phyloP scores from a whole-genome alignment of 2,329 filamentous ascomycete species.

The Talaromyces amestolkiae region DNA sequence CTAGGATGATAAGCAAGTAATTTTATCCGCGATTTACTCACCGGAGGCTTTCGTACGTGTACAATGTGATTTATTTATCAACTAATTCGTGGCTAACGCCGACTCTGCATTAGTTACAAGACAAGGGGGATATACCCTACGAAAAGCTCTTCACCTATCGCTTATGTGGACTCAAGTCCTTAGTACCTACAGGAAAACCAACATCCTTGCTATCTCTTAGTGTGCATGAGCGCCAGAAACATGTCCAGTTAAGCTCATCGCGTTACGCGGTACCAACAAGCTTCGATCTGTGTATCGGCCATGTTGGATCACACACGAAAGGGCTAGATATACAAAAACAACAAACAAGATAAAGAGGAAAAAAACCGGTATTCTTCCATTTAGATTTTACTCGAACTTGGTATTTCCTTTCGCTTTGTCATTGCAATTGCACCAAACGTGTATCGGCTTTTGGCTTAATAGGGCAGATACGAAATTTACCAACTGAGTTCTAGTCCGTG shows the following conservation, averaged over 20 bases:
- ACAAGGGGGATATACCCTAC: not conserved
- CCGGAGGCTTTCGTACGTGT: not conserved
- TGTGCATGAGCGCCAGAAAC: constrained; percentile 14
- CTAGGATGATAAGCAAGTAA: not conserved
- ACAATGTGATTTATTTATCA: not conserved
- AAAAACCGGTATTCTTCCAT: not conserved
- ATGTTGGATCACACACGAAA: not conserved
- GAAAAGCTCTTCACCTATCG: not conserved
- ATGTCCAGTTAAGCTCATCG: constrained; percentile 12
- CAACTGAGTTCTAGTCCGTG: not conserved
- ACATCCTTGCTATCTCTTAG: constrained; percentile 1
- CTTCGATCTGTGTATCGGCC: not conserved
- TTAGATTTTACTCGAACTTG: not conserved
- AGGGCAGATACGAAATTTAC: not conserved
- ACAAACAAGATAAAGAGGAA: not conserved
- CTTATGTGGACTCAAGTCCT: not conserved
- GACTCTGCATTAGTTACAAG: not conserved
- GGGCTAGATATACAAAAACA: not conserved
- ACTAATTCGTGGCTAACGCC: not conserved
- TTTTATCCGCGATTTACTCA: not conserved
- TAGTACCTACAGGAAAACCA: not conserved
- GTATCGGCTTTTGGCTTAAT: not conserved
- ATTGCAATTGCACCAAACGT: not conserved
- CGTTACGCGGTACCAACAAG: not conserved
- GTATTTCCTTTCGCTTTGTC: not conserved